These are phyloP conservation scores for Acanthamoeba lenticulata DNA, from an alignment of 208 protist species.

Conservation along the genomic window DNA sequence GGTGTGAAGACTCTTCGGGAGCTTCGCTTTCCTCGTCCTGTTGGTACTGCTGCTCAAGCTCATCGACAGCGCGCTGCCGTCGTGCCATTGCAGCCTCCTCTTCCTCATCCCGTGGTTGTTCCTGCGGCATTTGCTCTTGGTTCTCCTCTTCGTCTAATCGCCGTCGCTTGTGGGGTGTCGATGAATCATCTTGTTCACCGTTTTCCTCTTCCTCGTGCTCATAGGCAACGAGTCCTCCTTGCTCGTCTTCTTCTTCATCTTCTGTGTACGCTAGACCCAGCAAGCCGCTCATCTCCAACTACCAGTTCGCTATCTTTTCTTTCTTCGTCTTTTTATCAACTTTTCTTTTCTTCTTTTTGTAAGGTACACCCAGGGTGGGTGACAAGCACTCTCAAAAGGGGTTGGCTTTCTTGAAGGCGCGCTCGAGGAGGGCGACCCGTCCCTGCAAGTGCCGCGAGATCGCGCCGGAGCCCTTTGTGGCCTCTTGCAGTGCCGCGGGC, in stretches of 20 bases:
- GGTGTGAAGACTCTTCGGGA: neutral
- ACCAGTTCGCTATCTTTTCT: no score
- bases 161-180: neutral
- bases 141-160: neutral
- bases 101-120: no score
- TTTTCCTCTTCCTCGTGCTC: neutral
- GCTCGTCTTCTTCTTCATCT: neutral
- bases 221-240: neutral
- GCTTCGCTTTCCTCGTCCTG: neutral
- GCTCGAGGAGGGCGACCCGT: neutral
- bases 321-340: no score
- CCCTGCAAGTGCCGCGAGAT: neutral
- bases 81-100: neutral
- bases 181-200: neutral
- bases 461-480: neutral
- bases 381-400: neutral
- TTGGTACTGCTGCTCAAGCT: neutral
- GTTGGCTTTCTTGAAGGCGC: conserved; percentile 33
- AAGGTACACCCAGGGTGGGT: no score
- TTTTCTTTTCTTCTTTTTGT: neutral
- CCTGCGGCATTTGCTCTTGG: no score
- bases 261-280: neutral
- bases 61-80: neutral
- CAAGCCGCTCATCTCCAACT: neutral
- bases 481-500: neutral